Evolutionary conservation across 2,329 filamentous ascomycete genomes (phyloP).

Genomic region (Trichophyton verrucosum): DNA sequence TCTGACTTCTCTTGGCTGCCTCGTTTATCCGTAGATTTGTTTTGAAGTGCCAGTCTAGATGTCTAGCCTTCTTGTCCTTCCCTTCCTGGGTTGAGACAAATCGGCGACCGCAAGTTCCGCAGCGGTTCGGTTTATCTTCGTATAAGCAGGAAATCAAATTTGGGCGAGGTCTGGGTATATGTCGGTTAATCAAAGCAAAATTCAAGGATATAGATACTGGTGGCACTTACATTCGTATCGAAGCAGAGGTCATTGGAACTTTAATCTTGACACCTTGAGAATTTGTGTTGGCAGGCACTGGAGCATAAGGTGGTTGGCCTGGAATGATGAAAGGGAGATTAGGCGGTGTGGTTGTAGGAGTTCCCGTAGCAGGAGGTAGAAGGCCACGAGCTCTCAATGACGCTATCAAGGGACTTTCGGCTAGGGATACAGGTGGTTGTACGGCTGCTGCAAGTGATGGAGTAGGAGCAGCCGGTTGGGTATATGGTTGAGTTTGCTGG

Average conservation of each 20-base stretch:
- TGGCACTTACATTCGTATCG: conserved; percentile 57
- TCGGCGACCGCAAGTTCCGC: conserved; percentile 79
- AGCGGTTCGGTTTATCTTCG: conserved; percentile 71
- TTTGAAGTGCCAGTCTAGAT: conserved; percentile 97
- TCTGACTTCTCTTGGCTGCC: conserved; percentile 71
- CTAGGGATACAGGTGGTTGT: conserved; percentile 29
- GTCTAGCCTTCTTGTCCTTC: conserved; percentile 71
- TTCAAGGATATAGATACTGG: neutral
- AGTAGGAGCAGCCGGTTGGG: conserved; percentile 43
- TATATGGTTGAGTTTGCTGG: conserved; percentile 38
- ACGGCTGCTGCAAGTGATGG: conserved; percentile 28
- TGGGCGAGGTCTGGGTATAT: conserved; percentile 51
- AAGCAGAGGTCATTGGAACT: conserved; percentile 49
- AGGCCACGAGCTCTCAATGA: conserved; percentile 58
- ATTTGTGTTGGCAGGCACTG: conserved; percentile 25
- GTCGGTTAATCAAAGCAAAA: neutral
- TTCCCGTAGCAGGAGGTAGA: conserved; percentile 39
- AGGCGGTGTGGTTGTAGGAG: conserved; percentile 31
- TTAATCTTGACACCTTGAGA: conserved; percentile 22
- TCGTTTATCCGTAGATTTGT: conserved; percentile 83
- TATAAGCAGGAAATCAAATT: conserved; percentile 64
- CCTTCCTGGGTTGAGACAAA: conserved; percentile 69
- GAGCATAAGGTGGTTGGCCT: conserved; percentile 26
- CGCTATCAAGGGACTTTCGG: conserved; percentile 51
- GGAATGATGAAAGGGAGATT: conserved; percentile 32